These are phyloP conservation scores for Posidonia oceanica DNA, from an alignment of 116 monocot species.

Conservation along the genomic window DNA sequence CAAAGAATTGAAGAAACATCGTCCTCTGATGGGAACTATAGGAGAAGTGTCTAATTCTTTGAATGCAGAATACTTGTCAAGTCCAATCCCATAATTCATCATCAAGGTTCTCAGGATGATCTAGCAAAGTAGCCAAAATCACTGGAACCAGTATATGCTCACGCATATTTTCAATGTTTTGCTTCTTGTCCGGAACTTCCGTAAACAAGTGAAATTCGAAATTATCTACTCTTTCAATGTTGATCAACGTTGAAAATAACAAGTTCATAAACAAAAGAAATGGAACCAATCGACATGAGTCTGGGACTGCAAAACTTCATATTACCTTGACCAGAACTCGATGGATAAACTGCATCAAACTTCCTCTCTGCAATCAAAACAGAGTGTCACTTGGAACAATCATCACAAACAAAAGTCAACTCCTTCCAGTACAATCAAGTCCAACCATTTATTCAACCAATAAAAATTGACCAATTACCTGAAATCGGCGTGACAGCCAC, in stretches of 20 bases:
- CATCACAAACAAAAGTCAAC: background rate
- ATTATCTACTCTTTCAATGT: too few relatives aligned
- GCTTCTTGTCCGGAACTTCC: too few relatives aligned
- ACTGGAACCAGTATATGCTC: too few relatives aligned
- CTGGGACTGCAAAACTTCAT: background rate
- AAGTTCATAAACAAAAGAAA: background rate
- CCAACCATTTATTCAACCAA: background rate
- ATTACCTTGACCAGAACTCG: slow-evolving; percentile 38
- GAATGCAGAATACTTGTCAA: too few relatives aligned
- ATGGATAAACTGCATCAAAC: slow-evolving; percentile 18
- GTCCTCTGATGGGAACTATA: too few relatives aligned
- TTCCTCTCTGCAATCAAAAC: slow-evolving; percentile 45
- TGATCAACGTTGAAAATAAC: background rate
- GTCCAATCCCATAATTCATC: too few relatives aligned
- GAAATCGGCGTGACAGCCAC: slow-evolving; percentile 27
- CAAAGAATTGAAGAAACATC: too few relatives aligned
- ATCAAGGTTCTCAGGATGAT: too few relatives aligned
- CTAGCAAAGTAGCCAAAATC: too few relatives aligned
- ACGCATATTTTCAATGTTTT: too few relatives aligned
- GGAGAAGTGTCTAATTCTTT: too few relatives aligned
- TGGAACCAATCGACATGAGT: background rate
- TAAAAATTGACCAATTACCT: slow-evolving; percentile 18
- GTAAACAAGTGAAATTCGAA: too few relatives aligned
- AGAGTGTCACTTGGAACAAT: background rate
- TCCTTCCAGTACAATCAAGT: background rate